phyloP scores from a whole-genome alignment of 495 filamentous ascomycete species.

The Aspergillus sparsus region DNA sequence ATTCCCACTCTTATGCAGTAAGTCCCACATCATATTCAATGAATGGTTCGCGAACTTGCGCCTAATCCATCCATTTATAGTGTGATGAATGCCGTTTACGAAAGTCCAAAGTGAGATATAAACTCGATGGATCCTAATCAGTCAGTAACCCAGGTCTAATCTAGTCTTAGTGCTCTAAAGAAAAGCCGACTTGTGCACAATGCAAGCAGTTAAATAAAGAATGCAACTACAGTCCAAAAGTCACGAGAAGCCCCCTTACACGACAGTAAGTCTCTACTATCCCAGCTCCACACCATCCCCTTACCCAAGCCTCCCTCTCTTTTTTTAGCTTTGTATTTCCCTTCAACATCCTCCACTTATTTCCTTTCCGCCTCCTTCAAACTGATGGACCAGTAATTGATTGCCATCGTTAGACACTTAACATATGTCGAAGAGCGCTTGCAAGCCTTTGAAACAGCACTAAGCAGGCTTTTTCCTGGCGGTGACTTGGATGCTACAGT shows the following conservation, averaged over 20 bases:
- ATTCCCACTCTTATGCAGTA: constrained; percentile 52
- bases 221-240: constrained; percentile 53
- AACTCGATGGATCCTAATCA: background rate
- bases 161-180: constrained; percentile 48
- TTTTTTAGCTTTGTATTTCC: background rate
- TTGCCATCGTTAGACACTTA: constrained; percentile 36
- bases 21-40: constrained; percentile 23
- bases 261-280: constrained; percentile 39
- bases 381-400: background rate
- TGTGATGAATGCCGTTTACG: constrained; percentile 54
- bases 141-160: constrained; percentile 9
- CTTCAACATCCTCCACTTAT: background rate
- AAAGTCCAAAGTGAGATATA: constrained; percentile 47
- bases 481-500: constrained; percentile 51
- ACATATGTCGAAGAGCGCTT: constrained; percentile 54
- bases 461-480: constrained; percentile 46
- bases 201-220: constrained; percentile 48
- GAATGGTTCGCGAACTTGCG: background rate
- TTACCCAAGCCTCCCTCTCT: background rate
- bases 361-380: background rate
- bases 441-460: constrained; percentile 46
- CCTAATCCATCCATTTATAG: constrained; percentile 23
- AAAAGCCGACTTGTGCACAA: constrained; percentile 46
- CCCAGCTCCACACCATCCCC: background rate
- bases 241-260: constrained; percentile 49